Base-by-base conservation (phyloP, 139 green algal species). In the Medakamo hakoo region DNA sequence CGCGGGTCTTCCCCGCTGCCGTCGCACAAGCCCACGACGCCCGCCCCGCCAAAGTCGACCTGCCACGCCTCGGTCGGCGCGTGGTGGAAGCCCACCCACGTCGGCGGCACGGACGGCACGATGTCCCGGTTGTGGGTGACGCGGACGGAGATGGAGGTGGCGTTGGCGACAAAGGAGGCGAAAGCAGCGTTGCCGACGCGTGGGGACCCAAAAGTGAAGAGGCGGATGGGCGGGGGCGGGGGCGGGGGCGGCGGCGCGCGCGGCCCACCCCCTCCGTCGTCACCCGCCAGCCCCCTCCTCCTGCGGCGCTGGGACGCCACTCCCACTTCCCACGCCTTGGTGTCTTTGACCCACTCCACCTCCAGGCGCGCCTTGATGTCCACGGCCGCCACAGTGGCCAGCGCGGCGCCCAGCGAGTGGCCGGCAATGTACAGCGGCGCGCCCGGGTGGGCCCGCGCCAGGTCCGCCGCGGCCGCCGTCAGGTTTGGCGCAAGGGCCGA, bases 101-200 rank as follows among this genome's bases (percentile, higher is more conserved):
- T 59, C 0, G 72, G 76, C 3, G 88, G 86, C 62, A 92, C 70
- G 18, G 67, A 80, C 19, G 88, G 88, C 68, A 96, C 88, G n/a
- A 94, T 82, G 70, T 96, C 88, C 1, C 84, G 69, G 60, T 89
- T 84, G 72, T 96, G 88, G 1, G 88, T 96, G 63, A 96, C 86
- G 2, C 88, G 68, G 40, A 16, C 16, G 40, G 40, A 52, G 40
- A 16, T 16, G 40, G 9, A 9, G 16, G 40, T 52, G 22, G 61
- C 62, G 32, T 64, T 59, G 25, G 66, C 27, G 55, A 86, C 72
- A 62, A 86, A 84, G 40, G 74, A 40, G 0, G 77, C 63, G 64
- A 92, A 95, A 0, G 73, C 66, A 16, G 31, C 30, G 72, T 96
- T 94, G 64, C 88, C 88, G 1, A 95, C 83, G 5, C 88, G 81